Percentiles rank a stretch among this genome's conserved stretches.
Evolutionary conservation across 768 basidiomycete species (phyloP).

Genomic region (Leccinum disarticulatum): DNA sequence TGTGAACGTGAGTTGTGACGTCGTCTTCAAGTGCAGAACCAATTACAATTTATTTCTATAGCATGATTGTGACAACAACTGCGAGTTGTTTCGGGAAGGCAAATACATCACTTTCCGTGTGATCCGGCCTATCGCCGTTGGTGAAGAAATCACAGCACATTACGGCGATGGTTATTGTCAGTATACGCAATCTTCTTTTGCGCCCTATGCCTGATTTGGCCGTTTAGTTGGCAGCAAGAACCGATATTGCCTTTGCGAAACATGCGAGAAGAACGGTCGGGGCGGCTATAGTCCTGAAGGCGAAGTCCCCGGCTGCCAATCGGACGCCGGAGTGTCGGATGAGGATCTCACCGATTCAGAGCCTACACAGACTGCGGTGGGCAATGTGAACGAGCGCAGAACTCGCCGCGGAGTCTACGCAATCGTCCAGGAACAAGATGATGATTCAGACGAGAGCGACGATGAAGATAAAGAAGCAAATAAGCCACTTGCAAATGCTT

Average conservation of each 20-base stretch:
- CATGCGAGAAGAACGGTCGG: constrained; percentile 72
- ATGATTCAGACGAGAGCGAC: constrained; percentile 62
- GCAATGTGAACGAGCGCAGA: constrained; percentile 76
- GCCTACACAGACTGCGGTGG: constrained; percentile 45
- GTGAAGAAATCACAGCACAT: constrained; percentile 88
- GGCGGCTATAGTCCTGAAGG: constrained; percentile 69
- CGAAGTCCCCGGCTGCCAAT: constrained; percentile 47
- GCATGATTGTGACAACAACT: constrained; percentile 92
- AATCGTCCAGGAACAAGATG: constrained; percentile 56
- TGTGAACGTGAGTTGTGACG: constrained; percentile 68
- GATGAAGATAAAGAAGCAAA: constrained; percentile 51
- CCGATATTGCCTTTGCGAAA: constrained; percentile 81
- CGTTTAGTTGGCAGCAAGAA: constrained; percentile 62
- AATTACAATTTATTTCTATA: constrained; percentile 29
- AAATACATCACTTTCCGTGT: constrained; percentile 88
- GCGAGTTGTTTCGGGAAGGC: constrained; percentile 85
- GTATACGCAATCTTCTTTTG: constrained; percentile 35
- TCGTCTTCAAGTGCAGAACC: background rate
- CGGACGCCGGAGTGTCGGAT: constrained; percentile 42
- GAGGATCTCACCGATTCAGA: constrained; percentile 38
- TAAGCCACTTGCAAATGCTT: constrained; percentile 46
- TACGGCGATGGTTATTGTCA: constrained; percentile 90
- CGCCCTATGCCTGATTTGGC: constrained; percentile 31
- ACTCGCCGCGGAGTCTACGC: constrained; percentile 84
- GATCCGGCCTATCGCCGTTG: constrained; percentile 70